Evolutionary conservation across 805 yeast species (phyloP), one percentile per base, ranked within the genome.

Genomic region (Millerago galiae): DNA sequence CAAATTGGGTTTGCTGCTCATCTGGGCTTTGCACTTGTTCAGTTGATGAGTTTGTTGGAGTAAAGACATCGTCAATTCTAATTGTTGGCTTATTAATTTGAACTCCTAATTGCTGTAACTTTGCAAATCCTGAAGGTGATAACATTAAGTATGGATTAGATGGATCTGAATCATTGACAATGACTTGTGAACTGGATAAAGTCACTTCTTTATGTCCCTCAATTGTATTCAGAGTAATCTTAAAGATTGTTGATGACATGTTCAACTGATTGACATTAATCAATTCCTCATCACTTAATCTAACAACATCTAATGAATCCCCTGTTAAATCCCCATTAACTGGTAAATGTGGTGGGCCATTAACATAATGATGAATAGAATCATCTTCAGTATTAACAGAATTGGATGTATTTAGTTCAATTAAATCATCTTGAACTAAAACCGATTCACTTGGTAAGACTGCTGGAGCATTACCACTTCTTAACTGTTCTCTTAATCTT

Each of bases 91-190:
- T 48, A 3, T 46, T 44, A 18, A 58, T 38, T 1, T 35, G 36
- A 12, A 54, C 41, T 2, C 53, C 55, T 4, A 54, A 27, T 7
- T 46, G 16, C n/a, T 25, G 34, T 13, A 60, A 24, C 29, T 47
- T 49, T 1, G 61, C 57, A 14, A 45, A 38, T 0, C 62, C 64
- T 3, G 62, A 39, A 7, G 56, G 57, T 7, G 50, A 54, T 1
- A 59, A 24, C 60, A 60, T 54, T 8, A 58, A 16, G 43, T 57
- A 59, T 2, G 58, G 56, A n/a, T 39, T 41, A 2, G 34, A 24
- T 4, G 56, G 54, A 29, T 53, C 51, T 4, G 53, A 25, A n/a
- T 52, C 46, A 30, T 60, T 58, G 24, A 58, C 45, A 1, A 57
- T 51, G 0, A 42, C 54, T 35, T 60, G 57, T 1, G 56, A 49